phyloP scores from a whole-genome alignment of 1,139 yeast genomes.

The Saccharomyces uvarum region DNA sequence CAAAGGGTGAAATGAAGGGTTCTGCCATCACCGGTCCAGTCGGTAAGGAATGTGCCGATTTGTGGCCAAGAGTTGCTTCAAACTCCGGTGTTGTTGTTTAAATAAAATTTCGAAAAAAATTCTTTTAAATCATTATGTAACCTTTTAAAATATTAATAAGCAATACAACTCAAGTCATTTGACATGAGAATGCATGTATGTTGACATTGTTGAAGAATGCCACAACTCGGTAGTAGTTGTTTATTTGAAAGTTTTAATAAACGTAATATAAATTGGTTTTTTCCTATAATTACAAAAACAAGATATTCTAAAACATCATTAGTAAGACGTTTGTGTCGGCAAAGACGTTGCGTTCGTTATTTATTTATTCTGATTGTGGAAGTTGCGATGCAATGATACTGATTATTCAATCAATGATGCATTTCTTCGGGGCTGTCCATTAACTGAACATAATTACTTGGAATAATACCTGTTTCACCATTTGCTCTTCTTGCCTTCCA shows the following conservation, averaged over 20 bases:
- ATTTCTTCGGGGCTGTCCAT: slow-evolving; percentile 31
- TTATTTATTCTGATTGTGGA: not conserved
- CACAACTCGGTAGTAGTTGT: not conserved
- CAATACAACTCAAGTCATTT: slow-evolving; percentile 2
- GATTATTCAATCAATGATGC: not conserved
- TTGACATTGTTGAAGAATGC: not conserved
- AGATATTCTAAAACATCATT: not conserved
- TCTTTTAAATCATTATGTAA: slow-evolving; percentile 3
- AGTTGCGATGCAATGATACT: not conserved
- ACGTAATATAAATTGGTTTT: not conserved
- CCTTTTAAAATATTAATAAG: slow-evolving; percentile 4
- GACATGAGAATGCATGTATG: not conserved
- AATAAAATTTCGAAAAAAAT: slow-evolving; percentile 17
- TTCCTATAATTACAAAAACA: not conserved
- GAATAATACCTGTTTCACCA: slow-evolving; percentile 95
- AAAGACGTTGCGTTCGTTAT: not conserved
- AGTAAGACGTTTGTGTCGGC: not conserved
- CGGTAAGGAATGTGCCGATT: slow-evolving; percentile 99
- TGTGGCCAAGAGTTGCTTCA: slow-evolving; percentile 99
- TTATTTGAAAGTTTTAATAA: not conserved
- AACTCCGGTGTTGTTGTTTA: slow-evolving; percentile 99
- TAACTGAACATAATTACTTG: slow-evolving; percentile 84
- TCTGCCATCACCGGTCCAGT: slow-evolving; percentile 99
- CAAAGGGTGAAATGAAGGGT: slow-evolving; percentile 99
- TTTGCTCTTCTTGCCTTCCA: slow-evolving; percentile 90